Conservation (phyloP, 176 grass and related monocot species). For the Oryza meyeriana region DNA sequence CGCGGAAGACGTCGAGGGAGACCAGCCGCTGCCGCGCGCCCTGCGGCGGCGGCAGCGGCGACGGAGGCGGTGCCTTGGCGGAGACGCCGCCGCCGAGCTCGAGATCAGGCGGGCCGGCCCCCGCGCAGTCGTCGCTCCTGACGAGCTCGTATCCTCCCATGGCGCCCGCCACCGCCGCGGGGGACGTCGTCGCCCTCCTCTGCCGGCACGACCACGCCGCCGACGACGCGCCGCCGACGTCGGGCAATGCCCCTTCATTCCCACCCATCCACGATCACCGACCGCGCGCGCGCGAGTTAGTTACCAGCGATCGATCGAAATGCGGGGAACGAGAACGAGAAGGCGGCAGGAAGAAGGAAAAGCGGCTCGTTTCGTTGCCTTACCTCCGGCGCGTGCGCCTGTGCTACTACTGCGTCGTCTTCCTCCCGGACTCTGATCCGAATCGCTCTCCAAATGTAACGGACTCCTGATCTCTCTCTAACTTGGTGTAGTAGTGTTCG, state of each 20-base stretch:
- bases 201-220: constrained; percentile 26
- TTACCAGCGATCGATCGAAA: not conserved
- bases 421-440: not conserved
- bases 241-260: constrained; percentile 23
- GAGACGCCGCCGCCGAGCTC: constrained; percentile 17
- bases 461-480: not conserved
- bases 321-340: not conserved
- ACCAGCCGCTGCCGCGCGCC: constrained; percentile 45
- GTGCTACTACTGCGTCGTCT: not conserved
- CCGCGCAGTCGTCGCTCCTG: constrained; percentile 29
- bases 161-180: constrained; percentile 28
- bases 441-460: not conserved
- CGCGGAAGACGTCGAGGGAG: constrained; percentile 92
- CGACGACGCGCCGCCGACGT: not conserved
- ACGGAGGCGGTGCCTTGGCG: not conserved
- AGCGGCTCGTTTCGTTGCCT: not conserved
- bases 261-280: not conserved
- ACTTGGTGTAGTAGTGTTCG: not conserved
- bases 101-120: constrained; percentile 13
- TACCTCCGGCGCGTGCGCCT: not conserved
- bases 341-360: not conserved
- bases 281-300: not conserved
- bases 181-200: not conserved
- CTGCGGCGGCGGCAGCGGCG: not conserved
- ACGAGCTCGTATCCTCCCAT: constrained; percentile 51